Percentiles rank a stretch among this genome's conserved stretches.
Conservation (phyloP, 768 basidiomycete genomes). For the Lentinus brumalis region DNA sequence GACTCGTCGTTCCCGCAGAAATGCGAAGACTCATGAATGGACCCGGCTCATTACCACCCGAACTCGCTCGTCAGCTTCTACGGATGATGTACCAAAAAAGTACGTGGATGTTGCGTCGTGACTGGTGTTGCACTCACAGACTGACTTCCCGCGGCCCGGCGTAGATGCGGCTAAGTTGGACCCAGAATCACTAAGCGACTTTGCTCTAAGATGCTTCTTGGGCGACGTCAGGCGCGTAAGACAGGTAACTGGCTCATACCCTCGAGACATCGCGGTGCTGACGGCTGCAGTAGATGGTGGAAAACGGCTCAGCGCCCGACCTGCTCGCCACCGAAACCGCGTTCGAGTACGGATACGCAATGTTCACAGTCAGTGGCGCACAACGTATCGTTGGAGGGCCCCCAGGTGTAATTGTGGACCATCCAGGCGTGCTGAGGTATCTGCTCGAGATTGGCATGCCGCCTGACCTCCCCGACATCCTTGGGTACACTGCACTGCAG, state of each 20-base stretch:
- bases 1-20: slow-evolving; percentile 3
- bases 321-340: slow-evolving; percentile 22
- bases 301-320: slow-evolving; percentile 19
- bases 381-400: slow-evolving; percentile 13
- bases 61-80: background rate
- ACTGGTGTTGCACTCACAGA: background rate
- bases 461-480: slow-evolving; percentile 45
- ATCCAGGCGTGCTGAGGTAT: slow-evolving; percentile 40
- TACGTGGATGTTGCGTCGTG: background rate
- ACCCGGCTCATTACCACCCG: slow-evolving; percentile 1
- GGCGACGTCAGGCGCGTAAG: slow-evolving; percentile 1
- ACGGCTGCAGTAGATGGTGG: slow-evolving; percentile 5
- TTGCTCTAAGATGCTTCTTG: slow-evolving; percentile 13
- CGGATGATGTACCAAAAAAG: slow-evolving; percentile 8
- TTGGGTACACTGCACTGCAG: slow-evolving; percentile 51
- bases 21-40: slow-evolving; percentile 6
- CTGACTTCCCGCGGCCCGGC: background rate
- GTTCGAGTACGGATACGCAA: slow-evolving; percentile 21
- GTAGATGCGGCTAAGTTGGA: slow-evolving; percentile 1
- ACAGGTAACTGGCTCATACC: background rate
- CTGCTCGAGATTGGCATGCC: slow-evolving; percentile 46
- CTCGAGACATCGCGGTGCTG: background rate
- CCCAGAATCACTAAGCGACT: slow-evolving; percentile 3
- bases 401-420: slow-evolving; percentile 16
- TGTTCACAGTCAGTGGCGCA: slow-evolving; percentile 18